Evolutionary conservation across 2,329 filamentous ascomycete genomes (phyloP).

Genomic region (Stachybotrys chartarum): DNA sequence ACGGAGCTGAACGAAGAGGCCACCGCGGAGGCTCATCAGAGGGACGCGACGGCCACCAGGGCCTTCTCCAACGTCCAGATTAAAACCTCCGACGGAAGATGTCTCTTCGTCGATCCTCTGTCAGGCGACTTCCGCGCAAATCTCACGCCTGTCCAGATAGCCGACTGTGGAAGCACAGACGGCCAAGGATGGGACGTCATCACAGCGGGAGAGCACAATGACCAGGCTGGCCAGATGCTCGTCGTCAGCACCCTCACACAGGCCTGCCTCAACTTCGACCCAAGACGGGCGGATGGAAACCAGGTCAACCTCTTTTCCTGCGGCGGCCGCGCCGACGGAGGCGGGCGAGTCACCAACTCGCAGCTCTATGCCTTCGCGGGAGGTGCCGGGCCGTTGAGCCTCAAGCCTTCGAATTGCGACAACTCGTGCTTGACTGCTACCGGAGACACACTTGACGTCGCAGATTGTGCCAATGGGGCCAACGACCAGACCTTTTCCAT

Average conservation of each 20-base stretch:
- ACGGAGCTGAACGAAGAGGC: constrained; percentile 33
- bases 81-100: constrained; percentile 34
- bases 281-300: constrained; percentile 39
- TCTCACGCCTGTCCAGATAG: constrained; percentile 37
- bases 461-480: constrained; percentile 31
- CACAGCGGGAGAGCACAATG: constrained; percentile 43
- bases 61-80: constrained; percentile 37
- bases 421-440: constrained; percentile 40
- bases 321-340: constrained; percentile 48
- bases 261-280: constrained; percentile 53
- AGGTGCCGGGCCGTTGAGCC: constrained; percentile 29
- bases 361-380: constrained; percentile 44
- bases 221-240: constrained; percentile 36
- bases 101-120: constrained; percentile 37
- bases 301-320: constrained; percentile 52
- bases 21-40: constrained; percentile 35
- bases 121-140: constrained; percentile 42
- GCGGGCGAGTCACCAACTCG: constrained; percentile 41
- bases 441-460: constrained; percentile 34
- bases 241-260: constrained; percentile 50
- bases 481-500: constrained; percentile 34
- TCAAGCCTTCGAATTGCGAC: constrained; percentile 37
- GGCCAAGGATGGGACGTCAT: constrained; percentile 42
- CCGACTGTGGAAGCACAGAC: constrained; percentile 31
- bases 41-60: constrained; percentile 35